Base-by-base conservation (phyloP, 495 filamentous ascomycete genomes). In the Tuber magnatum region DNA sequence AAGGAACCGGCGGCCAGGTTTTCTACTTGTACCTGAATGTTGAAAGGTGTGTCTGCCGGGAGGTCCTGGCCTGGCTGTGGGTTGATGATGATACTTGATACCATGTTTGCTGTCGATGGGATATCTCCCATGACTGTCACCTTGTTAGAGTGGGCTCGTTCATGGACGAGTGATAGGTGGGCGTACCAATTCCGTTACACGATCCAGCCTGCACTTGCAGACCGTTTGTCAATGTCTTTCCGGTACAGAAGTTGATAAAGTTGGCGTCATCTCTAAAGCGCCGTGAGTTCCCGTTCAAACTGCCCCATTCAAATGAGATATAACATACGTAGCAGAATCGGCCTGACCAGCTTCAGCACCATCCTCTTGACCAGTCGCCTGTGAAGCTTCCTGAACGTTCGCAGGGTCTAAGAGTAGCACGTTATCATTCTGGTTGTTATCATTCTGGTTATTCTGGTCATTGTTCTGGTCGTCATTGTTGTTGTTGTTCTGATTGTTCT, bases 181-280 rank as follows among this genome's bases (percentile, higher is more conserved):
- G 32, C 76, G 68, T 82, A 78, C 82, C 81, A 84, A 89, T 86
- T 83, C 89, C 89, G 82, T 93, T 93, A 84, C 91, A 93, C 68
- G 91, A 92, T n/a, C 91, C 91, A 22, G 74, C 80, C 72, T 86
- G 85, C 72, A 87, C 84, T 82, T 93, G 91, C 39, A 86, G 81
- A 81, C 91, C 91, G 81, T 92, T 92, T 71, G 91, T 93, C 74
- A 90, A 71, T n/a, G 86, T 88, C 84, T 91, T 85, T 61, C 90
- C 90, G 20, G 85, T 80, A 83, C 91, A 91, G 82, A 89, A 89
- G 84, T 91, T 91, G 85, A 91, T 90, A 85, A 91, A 91, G 83
- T 92, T 92, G 83, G 84, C 82, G 72, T 83, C 56, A 77, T 88
- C 82, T 12, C 73, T 75, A n/a, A 28, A n/a, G 65, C 4, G 39